A percentile compares a stretch with the other conserved stretches of the same genome.
Conservation (phyloP, 2,329 filamentous ascomycete genomes). For the Diaporthe australafricana region DNA sequence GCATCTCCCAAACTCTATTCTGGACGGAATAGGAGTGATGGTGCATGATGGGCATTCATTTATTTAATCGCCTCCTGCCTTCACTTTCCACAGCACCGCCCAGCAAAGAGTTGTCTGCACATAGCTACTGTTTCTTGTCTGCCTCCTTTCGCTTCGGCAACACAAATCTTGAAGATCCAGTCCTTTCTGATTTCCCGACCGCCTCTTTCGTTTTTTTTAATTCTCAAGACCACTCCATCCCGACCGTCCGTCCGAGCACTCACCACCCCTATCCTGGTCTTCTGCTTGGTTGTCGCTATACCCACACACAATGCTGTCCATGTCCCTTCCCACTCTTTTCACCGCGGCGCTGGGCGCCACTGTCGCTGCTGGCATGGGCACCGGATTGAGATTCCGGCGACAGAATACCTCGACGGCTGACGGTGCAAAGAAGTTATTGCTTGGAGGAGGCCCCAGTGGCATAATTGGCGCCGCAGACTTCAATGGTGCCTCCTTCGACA, state of each 20-base stretch:
- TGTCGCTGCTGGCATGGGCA: neutral
- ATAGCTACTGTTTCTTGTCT: neutral
- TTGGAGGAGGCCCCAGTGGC: constrained; percentile 51
- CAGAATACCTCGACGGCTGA: constrained; percentile 20
- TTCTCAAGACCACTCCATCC: neutral
- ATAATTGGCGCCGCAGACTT: constrained; percentile 56
- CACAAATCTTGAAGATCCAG: neutral
- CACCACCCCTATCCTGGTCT: neutral
- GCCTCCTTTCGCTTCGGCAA: neutral
- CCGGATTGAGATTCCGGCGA: neutral
- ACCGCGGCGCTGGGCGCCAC: constrained; percentile 17
- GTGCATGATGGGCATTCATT: neutral
- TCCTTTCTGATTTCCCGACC: constrained; percentile 6
- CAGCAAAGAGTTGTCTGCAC: neutral
- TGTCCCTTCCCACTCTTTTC: neutral
- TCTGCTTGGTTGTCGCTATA: neutral
- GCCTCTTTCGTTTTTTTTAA: constrained; percentile 13
- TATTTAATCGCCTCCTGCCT: neutral
- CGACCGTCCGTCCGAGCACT: neutral
- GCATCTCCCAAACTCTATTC: constrained; percentile 18
- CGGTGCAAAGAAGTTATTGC: constrained; percentile 49
- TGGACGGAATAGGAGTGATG: constrained; percentile 11
- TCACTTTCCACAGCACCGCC: neutral
- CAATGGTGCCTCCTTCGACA: constrained; percentile 52
- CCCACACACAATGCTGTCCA: neutral